Percentiles rank a stretch among this genome's conserved stretches.
These are phyloP conservation scores for Solanum phureja DNA, from an alignment of 257 asterid species.

Conservation along the genomic window DNA sequence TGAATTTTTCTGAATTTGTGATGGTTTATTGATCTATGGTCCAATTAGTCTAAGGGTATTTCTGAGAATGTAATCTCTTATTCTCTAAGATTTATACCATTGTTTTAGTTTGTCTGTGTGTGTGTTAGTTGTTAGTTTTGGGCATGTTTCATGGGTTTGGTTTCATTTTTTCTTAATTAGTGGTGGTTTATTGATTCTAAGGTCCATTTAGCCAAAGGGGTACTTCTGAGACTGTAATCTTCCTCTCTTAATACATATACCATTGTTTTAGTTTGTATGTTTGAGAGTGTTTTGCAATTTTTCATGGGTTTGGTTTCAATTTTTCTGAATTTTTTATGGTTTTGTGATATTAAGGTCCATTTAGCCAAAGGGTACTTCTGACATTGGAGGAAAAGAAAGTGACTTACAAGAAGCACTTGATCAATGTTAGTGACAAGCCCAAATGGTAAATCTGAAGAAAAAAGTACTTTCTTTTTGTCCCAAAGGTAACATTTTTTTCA, in stretches of 20 bases:
- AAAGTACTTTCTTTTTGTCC: not conserved
- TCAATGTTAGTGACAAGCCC: conserved; percentile 51
- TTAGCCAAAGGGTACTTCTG: conserved; percentile 56
- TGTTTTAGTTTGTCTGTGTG: too few species aligned
- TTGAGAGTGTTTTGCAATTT: not conserved
- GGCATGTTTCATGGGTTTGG: not conserved
- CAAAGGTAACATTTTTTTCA: not conserved
- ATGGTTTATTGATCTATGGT: not conserved
- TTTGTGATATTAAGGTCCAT: conserved; percentile 40
- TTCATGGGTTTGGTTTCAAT: not conserved
- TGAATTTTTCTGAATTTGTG: not conserved
- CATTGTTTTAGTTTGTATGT: not conserved
- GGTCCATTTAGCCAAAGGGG: conserved; percentile 77
- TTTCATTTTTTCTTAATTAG: not conserved
- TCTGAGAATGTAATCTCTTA: not conserved
- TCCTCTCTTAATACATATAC: not conserved
- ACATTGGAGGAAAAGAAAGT: conserved; percentile 70
- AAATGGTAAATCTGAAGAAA: conserved; percentile 29
- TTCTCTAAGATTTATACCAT: not conserved
- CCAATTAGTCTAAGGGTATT: not conserved
- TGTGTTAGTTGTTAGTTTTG: not conserved
- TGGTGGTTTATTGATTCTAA: not conserved
- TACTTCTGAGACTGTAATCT: conserved; percentile 10
- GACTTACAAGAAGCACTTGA: conserved; percentile 42
- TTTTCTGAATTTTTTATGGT: not conserved